These are phyloP conservation scores for Picea abies DNA, from an alignment of 83 land plant genomes.

Conservation along the genomic window DNA sequence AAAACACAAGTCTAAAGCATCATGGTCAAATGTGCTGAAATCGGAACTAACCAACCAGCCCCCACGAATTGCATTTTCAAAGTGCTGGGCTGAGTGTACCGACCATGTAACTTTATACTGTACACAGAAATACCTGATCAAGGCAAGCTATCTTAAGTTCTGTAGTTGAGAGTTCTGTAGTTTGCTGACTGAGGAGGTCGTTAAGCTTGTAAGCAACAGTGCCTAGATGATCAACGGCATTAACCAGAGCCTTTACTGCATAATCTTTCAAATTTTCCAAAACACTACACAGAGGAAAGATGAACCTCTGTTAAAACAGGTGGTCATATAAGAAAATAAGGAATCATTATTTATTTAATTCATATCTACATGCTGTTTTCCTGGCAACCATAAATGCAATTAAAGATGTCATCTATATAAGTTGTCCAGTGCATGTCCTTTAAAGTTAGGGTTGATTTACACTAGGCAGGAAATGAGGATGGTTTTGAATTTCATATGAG, in stretches of 20 bases:
- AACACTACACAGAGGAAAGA: slow-evolving; percentile 50
- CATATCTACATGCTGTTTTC: background rate
- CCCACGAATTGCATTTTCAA: background rate
- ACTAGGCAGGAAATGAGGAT: no score
- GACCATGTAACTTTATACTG: background rate
- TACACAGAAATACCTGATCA: slow-evolving; percentile 52
- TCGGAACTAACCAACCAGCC: background rate
- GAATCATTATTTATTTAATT: background rate
- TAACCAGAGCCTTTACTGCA: slow-evolving; percentile 84
- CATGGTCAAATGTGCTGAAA: background rate
- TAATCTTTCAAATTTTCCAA: slow-evolving; percentile 88
- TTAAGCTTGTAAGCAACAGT: slow-evolving; percentile 87
- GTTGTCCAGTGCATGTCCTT: background rate
- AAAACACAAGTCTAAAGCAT: background rate
- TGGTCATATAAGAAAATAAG: background rate
- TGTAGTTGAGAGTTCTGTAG: slow-evolving; percentile 53
- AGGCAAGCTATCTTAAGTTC: slow-evolving; percentile 60
- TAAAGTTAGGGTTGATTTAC: background rate
- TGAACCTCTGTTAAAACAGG: background rate
- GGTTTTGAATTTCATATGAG: no score
- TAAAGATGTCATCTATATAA: background rate
- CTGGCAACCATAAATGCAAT: background rate
- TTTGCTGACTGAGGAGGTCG: slow-evolving; percentile 78
- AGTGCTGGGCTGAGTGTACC: background rate
- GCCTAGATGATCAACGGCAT: slow-evolving; percentile 93